Evolutionary conservation across 257 asterid genomes (phyloP).

Genomic region (Ocimum tenuiflorum): DNA sequence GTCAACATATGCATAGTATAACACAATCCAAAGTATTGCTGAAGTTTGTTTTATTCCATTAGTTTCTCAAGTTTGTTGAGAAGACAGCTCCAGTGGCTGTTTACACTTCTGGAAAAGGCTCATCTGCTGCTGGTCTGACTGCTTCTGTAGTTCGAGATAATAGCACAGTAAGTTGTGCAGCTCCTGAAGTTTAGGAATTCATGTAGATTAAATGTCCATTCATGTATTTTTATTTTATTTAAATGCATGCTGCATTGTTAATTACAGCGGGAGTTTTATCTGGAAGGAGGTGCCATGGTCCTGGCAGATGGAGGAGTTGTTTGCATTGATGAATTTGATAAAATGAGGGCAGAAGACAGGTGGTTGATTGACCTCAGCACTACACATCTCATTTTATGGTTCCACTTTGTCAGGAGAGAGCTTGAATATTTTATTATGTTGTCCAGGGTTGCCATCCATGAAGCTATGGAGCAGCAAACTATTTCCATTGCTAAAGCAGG

Average conservation of each 20-base stretch:
- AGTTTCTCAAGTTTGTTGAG: conserved; percentile 99
- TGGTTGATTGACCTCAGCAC: conserved; percentile 21
- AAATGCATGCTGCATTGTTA: background rate
- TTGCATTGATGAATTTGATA: conserved; percentile 97
- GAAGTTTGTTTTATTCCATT: background rate
- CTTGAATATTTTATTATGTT: conserved; percentile 24
- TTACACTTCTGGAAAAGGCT: conserved; percentile 97
- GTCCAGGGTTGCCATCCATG: conserved; percentile 93
- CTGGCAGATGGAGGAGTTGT: conserved; percentile 99
- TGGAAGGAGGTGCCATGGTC: conserved; percentile 99
- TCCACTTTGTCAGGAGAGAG: background rate
- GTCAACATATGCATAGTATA: background rate
- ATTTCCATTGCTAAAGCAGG: conserved; percentile 99
- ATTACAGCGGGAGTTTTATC: conserved; percentile 84
- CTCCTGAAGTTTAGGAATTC: conserved; percentile 4
- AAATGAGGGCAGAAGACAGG: conserved; percentile 99
- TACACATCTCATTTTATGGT: background rate
- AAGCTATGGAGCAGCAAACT: conserved; percentile 99
- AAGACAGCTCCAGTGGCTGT: conserved; percentile 97
- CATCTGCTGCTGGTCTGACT: conserved; percentile 99
- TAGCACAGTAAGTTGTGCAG: conserved; percentile 63
- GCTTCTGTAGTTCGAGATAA: conserved; percentile 97
- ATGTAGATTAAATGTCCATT: background rate
- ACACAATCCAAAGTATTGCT: background rate
- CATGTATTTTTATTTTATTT: background rate